A percentile compares a stretch with the other conserved stretches of the same genome.
Conservation (phyloP, 2,329 filamentous ascomycete species). For the Fusarium palustre region DNA sequence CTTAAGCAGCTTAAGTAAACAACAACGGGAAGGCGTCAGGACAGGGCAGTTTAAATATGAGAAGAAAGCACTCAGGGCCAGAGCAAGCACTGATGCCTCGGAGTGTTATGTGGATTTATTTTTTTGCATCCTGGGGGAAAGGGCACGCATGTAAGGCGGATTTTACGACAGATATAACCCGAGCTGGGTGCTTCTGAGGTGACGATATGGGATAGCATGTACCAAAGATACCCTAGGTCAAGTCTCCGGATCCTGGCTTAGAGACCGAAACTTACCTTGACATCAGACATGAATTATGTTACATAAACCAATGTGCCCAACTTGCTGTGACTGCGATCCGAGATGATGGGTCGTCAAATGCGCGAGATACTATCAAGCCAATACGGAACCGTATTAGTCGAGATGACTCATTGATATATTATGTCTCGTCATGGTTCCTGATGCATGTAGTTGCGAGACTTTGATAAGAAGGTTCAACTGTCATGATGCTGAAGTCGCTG, state of each 20-base stretch:
- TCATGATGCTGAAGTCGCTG: not conserved
- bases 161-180: conserved; percentile 26
- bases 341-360: not conserved
- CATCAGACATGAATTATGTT: conserved; percentile 37
- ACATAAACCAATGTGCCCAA: not conserved
- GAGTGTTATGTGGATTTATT: conserved; percentile 10
- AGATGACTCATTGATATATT: not conserved
- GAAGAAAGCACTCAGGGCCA: not conserved
- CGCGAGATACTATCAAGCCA: not conserved
- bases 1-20: conserved; percentile 68
- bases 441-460: not conserved
- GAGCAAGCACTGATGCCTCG: not conserved
- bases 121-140: not conserved
- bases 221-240: conserved; percentile 49
- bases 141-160: conserved; percentile 16
- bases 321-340: not conserved
- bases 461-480: not conserved
- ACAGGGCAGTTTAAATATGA: conserved; percentile 1
- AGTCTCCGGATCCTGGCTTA: conserved; percentile 44
- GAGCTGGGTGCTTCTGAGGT: conserved; percentile 4
- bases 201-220: conserved; percentile 30
- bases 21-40: conserved; percentile 3
- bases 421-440: not conserved
- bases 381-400: not conserved
- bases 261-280: conserved; percentile 42